Evolutionary conservation across 1,284 basidiomycete genomes (phyloP).

Genomic region (Xanthoconium separans): DNA sequence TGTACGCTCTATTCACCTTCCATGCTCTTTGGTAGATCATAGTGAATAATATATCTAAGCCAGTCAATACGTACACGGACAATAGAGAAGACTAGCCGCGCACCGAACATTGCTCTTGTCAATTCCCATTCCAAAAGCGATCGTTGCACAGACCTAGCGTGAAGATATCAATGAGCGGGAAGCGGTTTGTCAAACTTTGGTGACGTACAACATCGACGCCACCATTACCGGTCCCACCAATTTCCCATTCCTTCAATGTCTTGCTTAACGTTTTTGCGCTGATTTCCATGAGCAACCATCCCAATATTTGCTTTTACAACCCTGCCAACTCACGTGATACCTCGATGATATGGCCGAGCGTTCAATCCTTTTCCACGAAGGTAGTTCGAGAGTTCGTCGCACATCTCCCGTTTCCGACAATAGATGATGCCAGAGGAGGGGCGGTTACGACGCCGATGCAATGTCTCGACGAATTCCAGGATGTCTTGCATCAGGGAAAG

Average conservation of each 20-base stretch:
- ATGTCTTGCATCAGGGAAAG: constrained; percentile 62
- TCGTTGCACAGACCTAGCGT: constrained; percentile 57
- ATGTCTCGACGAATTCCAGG: constrained; percentile 59
- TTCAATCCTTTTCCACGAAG: constrained; percentile 66
- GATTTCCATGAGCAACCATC: background rate
- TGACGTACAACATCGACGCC: constrained; percentile 60
- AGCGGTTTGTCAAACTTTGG: background rate
- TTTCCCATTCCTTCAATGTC: constrained; percentile 66
- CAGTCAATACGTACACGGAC: constrained; percentile 1
- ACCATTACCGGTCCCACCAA: constrained; percentile 46
- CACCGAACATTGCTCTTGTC: constrained; percentile 82
- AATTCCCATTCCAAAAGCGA: constrained; percentile 89
- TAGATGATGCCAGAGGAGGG: constrained; percentile 81
- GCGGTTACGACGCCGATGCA: constrained; percentile 56
- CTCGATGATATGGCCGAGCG: constrained; percentile 75
- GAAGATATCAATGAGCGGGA: constrained; percentile 7
- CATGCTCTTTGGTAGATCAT: constrained; percentile 79
- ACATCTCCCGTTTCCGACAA: constrained; percentile 65
- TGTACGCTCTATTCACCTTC: constrained; percentile 57
- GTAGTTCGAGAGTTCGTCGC: constrained; percentile 64
- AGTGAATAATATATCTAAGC: constrained; percentile 70
- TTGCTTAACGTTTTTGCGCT: constrained; percentile 53
- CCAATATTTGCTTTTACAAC: background rate
- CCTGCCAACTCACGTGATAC: constrained; percentile 44
- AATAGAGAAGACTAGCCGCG: constrained; percentile 20